Evolutionary conservation across 805 yeast species (phyloP).

Genomic region (Cephaloascus fragrans): DNA sequence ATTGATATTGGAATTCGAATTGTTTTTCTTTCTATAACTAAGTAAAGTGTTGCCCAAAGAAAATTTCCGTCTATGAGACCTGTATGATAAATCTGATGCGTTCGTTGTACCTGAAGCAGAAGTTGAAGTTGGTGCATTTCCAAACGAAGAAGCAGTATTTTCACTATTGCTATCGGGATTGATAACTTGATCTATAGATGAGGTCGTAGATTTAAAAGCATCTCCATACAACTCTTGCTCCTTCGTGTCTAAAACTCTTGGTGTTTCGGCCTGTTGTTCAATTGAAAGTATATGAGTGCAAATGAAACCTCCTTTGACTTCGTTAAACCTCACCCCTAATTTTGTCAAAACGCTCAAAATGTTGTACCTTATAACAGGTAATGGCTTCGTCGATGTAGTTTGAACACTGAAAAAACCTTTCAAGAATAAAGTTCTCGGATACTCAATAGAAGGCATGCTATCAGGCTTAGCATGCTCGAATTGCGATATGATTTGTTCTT

Average conservation of each 20-base stretch:
- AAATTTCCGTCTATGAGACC: conserved; percentile 51
- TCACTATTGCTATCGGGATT: conserved; percentile 3
- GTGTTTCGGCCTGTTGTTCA: conserved; percentile 3
- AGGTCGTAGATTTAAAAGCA: conserved; percentile 26
- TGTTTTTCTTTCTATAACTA: conserved; percentile 40
- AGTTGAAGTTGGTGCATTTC: conserved; percentile 18
- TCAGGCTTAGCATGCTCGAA: conserved; percentile 53
- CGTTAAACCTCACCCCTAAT: conserved; percentile 73
- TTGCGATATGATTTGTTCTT: conserved; percentile 32
- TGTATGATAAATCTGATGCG: conserved; percentile 16
- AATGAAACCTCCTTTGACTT: conserved; percentile 88
- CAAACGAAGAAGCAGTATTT: conserved; percentile 16
- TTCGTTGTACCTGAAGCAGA: conserved; percentile 18
- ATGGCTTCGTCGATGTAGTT: conserved; percentile 86
- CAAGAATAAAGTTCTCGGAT: conserved; percentile 80
- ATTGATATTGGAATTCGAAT: conserved; percentile 16
- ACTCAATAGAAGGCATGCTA: conserved; percentile 89
- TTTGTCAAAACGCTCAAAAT: conserved; percentile 68
- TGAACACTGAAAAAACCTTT: conserved; percentile 93
- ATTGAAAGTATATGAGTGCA: conserved; percentile 62
- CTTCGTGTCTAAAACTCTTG: conserved; percentile 7
- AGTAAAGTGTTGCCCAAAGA: conserved; percentile 51
- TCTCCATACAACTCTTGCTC: conserved; percentile 26
- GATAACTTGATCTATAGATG: conserved; percentile 15
- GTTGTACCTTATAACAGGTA: conserved; percentile 80